phyloP scores from a whole-genome alignment of 1,139 yeast genomes.

The Hansenula sp. region DNA sequence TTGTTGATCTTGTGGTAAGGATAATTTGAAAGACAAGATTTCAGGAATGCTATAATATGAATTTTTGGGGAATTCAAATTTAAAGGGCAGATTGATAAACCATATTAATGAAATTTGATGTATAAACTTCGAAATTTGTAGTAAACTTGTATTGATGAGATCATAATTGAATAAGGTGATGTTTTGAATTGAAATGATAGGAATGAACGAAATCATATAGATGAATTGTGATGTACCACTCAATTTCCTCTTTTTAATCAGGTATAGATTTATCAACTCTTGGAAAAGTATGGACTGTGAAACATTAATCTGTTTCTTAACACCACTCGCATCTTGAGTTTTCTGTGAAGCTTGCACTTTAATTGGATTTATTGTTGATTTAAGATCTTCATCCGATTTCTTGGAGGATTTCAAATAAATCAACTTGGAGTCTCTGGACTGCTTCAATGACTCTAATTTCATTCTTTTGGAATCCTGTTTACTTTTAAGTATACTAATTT shows the following conservation, averaged over 20 bases:
- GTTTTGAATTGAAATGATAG: conserved; percentile 15
- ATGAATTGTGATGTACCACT: conserved; percentile 9
- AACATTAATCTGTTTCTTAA: conserved; percentile 18
- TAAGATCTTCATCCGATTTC: background rate
- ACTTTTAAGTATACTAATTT: conserved; percentile 2
- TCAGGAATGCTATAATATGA: conserved; percentile 2
- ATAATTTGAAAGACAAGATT: conserved; percentile 8
- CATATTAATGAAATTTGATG: conserved; percentile 13
- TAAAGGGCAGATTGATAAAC: conserved; percentile 13
- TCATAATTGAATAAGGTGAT: conserved; percentile 15
- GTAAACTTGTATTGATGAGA: conserved; percentile 14
- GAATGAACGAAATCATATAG: conserved; percentile 18
- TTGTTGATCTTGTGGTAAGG: conserved; percentile 4
- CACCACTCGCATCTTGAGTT: conserved; percentile 10
- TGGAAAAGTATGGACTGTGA: conserved; percentile 20
- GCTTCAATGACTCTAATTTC: background rate
- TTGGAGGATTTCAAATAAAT: background rate
- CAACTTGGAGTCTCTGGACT: background rate
- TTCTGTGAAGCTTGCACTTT: conserved; percentile 1
- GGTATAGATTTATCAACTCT: conserved; percentile 19
- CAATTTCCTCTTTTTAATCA: conserved; percentile 14
- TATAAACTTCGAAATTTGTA: conserved; percentile 13
- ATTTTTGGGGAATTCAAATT: conserved; percentile 6
- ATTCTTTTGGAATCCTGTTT: conserved; percentile 2
- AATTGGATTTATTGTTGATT: background rate